phyloP scores from a whole-genome alignment of 2,329 filamentous ascomycete genomes.

The Colletotrichum echinochloae region DNA sequence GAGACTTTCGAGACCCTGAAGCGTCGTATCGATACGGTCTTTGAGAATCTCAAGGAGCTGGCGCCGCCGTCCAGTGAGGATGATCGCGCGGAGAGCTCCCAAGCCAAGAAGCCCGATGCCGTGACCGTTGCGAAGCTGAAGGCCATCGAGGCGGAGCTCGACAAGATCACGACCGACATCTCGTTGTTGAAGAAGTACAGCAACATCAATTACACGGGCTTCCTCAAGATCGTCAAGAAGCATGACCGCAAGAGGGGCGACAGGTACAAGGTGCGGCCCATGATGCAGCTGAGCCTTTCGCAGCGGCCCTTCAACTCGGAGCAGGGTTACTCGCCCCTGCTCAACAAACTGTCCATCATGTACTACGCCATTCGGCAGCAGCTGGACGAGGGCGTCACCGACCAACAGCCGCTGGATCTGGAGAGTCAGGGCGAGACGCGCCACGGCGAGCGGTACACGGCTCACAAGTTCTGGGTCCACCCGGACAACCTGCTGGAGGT shows the following conservation, averaged over 20 bases:
- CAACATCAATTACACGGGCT: conserved; percentile 96
- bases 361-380: conserved; percentile 94
- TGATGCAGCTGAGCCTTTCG: conserved; percentile 91
- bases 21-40: conserved; percentile 65
- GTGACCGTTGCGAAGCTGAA: conserved; percentile 66
- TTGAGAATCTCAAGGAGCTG: conserved; percentile 82
- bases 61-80: conserved; percentile 58
- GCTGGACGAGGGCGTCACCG: conserved; percentile 69
- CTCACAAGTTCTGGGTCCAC: conserved; percentile 98
- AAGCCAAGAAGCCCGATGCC: conserved; percentile 62
- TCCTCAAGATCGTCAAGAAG: conserved; percentile 98
- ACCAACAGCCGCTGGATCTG: conserved; percentile 56
- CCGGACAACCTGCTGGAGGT: conserved; percentile 95
- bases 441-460: conserved; percentile 80
- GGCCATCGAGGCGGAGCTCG: conserved; percentile 82
- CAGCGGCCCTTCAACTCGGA: conserved; percentile 95
- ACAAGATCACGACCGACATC: conserved; percentile 88
- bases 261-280: conserved; percentile 87
- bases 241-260: conserved; percentile 93
- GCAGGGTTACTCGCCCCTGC: conserved; percentile 84
- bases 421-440: conserved; percentile 67
- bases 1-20: conserved; percentile 74
- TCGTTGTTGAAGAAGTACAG: conserved; percentile 96
- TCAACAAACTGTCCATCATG: conserved; percentile 93
- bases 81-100: conserved; percentile 61